A percentile compares a stretch with the other conserved stretches of the same genome.
Evolutionary conservation across 805 yeast species (phyloP).

Genomic region (Wickerhamiella nectarea): DNA sequence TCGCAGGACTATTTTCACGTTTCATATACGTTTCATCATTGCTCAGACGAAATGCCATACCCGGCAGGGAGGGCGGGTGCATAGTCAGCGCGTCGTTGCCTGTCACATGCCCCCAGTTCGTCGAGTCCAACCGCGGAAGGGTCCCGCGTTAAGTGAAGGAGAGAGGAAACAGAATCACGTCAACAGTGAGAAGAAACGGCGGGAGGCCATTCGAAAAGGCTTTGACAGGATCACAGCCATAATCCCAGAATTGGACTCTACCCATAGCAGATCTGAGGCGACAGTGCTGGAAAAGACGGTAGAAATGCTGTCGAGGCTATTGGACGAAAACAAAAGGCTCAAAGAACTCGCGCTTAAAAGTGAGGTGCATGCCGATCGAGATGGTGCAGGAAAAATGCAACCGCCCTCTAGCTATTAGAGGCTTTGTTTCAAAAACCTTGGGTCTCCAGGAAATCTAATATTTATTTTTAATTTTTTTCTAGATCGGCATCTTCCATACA

Average conservation of each 20-base stretch:
- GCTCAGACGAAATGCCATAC: neutral
- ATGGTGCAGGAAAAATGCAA: no score
- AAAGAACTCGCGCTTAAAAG: constrained; percentile 11
- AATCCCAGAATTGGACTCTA: constrained; percentile 57
- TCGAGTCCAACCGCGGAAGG: neutral
- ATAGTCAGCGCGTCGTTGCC: neutral
- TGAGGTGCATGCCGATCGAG: neutral
- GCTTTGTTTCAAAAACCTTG: neutral
- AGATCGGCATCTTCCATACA: neutral
- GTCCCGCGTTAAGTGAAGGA: neutral
- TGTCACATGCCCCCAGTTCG: constrained; percentile 10
- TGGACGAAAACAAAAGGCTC: constrained; percentile 23
- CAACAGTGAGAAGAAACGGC: constrained; percentile 73
- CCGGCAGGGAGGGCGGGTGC: neutral
- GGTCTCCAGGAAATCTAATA: neutral
- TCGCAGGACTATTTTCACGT: no score
- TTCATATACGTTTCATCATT: neutral
- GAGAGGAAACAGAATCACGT: constrained; percentile 40
- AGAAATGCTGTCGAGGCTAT: constrained; percentile 22
- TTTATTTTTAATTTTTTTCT: no score
- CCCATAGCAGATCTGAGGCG: constrained; percentile 70
- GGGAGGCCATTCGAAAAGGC: constrained; percentile 72
- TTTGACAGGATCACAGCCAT: constrained; percentile 61
- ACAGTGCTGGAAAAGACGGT: constrained; percentile 48
- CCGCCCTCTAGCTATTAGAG: neutral